A percentile compares a stretch with the other conserved stretches of the same genome.
Conservation (phyloP, 179 eudicot species). For the Pouteria campechiana region DNA sequence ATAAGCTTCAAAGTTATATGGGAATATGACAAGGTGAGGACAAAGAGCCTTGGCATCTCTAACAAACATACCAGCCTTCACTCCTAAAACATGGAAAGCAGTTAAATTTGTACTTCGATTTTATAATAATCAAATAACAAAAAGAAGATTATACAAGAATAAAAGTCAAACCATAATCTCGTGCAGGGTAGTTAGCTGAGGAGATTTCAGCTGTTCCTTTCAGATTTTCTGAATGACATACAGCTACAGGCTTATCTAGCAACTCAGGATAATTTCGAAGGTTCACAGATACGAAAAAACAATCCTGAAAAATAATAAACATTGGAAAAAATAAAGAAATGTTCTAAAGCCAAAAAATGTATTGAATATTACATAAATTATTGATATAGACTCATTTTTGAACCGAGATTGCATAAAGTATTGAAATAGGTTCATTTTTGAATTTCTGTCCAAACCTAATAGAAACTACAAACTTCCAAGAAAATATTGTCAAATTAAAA, state of each 20-base stretch:
- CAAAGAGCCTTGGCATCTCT: constrained; percentile 90
- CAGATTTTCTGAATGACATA: constrained; percentile 92
- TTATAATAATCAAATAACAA: no score
- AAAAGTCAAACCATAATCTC: constrained; percentile 67
- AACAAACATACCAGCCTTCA: constrained; percentile 90
- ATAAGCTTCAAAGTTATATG: constrained; percentile 86
- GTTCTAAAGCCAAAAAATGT: no score
- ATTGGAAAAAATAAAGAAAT: no score
- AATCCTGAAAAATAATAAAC: constrained; percentile 62
- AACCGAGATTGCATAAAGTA: no score
- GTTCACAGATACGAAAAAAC: constrained; percentile 88
- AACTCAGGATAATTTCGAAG: constrained; percentile 66
- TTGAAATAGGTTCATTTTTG: no score
- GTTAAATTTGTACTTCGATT: no score
- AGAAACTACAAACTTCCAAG: no score
- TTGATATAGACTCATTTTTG: no score
- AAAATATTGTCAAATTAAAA: no score
- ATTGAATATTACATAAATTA: no score
- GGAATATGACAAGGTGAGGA: constrained; percentile 80
- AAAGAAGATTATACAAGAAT: no score
- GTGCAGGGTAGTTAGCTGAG: constrained; percentile 90
- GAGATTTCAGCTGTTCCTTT: constrained; percentile 98
- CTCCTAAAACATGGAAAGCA: constrained; percentile 39
- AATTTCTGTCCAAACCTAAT: no score
- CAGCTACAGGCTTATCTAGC: constrained; percentile 80